phyloP scores from a whole-genome alignment of 306 rosid genomes.

The Notholithocarpus densiflorus region DNA sequence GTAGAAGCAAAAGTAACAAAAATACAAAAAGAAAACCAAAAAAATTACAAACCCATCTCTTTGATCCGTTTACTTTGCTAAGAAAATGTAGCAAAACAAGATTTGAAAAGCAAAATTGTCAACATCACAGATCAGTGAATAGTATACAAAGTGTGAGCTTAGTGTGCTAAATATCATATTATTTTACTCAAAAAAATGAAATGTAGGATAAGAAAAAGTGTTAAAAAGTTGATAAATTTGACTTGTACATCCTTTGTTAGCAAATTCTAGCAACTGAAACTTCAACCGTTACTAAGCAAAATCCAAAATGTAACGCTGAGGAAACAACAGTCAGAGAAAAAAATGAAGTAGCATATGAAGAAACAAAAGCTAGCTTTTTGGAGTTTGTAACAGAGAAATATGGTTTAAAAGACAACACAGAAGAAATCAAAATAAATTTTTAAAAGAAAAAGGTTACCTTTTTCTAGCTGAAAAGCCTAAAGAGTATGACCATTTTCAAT shows the following conservation, averaged over 20 bases:
- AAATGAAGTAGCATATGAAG: no score
- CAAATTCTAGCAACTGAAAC: no score
- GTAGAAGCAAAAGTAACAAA: background rate
- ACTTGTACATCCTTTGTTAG: no score
- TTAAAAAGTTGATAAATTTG: no score
- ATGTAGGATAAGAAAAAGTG: background rate
- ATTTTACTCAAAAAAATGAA: background rate
- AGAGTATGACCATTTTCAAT: conserved; percentile 11
- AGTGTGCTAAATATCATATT: no score
- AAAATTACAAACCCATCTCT: background rate
- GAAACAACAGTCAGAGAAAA: no score
- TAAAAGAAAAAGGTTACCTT: background rate
- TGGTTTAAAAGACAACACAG: background rate
- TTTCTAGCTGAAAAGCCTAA: conserved; percentile 2
- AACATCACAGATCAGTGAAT: background rate
- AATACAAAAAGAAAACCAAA: background rate
- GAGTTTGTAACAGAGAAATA: background rate
- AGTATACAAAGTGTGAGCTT: no score
- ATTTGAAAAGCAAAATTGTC: background rate
- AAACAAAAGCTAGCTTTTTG: background rate
- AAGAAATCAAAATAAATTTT: background rate
- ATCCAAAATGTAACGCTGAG: no score
- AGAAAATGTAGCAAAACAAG: conserved; percentile 4
- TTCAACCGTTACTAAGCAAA: no score
- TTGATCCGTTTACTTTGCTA: conserved; percentile 15